Evolutionary conservation across 2,329 filamentous ascomycete genomes (phyloP), one percentile per base, ranked within the genome.

Genomic region (Penicillium fuscoglaucum): DNA sequence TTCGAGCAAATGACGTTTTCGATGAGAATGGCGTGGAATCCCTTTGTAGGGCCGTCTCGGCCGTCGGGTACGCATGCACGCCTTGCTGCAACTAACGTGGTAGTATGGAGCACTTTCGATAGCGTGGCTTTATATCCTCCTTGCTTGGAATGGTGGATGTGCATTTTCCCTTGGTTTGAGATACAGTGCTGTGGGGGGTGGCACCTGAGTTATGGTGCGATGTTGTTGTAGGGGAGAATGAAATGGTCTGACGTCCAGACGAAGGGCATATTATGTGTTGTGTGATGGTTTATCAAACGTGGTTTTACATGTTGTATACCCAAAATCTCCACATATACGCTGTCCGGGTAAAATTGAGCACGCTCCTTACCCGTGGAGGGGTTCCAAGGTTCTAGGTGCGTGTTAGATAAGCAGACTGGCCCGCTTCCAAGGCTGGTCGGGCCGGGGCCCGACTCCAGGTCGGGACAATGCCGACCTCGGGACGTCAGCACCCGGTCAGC

Each of bases 21-120:
- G n/a, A 9, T 29, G 19, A 19, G 9, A 13, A 45, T 40, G 33
- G 48, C 49, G 7, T 44, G 15, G 33, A 31, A 43, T 28, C 19
- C 19, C 15, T 17, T 26, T 53, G 61, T 59, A 62, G 35, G 57
- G 49, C 57, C 59, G 57, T 59, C 45, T 65, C 58, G 59, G 59
- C 61, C 60, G 44, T 64, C 61, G 63, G 62, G 59, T 63, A 64
- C 43, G 58, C 50, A 61, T 61, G 60, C 61, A 61, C 47, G 59
- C 51, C 49, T n/a, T 53, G 48, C 40, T 53, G 39, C 51, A 51
- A 43, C 52, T 50, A 52, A 48, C 48, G n/a, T 44, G 24, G 43
- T 6, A 13, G 17, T 31, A 48, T 55, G 55, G 44, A 28, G 35
- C 21, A 52, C 19, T 21, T 28, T 29, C 29, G 17, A 43, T 51